phyloP scores from a whole-genome alignment of 139 green algal genomes.

The Chlorella sp. region DNA sequence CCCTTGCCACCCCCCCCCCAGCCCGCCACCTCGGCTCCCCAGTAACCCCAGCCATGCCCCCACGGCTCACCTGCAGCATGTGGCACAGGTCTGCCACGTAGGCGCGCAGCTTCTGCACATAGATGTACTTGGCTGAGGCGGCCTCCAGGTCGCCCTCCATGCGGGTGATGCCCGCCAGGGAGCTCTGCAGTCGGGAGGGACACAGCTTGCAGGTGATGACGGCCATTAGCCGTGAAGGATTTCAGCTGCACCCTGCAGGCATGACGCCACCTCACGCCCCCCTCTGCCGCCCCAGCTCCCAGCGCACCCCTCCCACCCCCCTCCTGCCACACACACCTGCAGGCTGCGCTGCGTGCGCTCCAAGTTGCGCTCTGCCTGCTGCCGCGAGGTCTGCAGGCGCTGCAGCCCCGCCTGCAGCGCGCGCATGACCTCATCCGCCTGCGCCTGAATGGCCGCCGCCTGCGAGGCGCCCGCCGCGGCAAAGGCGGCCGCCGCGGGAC shows the following conservation, averaged over 20 bases:
- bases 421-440: slow-evolving; percentile 56
- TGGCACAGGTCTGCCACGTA: slow-evolving; percentile 91
- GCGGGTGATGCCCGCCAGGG: slow-evolving; percentile 25
- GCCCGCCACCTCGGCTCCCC: too few species aligned
- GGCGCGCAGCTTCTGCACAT: slow-evolving; percentile 74
- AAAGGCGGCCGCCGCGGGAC: background rate
- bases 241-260: too few species aligned
- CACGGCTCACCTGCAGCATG: slow-evolving; percentile 70
- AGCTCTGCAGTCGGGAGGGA: background rate
- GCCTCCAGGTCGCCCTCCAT: slow-evolving; percentile 55
- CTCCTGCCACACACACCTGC: slow-evolving; percentile 1
- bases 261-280: too few species aligned
- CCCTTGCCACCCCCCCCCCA: too few species aligned
- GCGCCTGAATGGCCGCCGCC: slow-evolving; percentile 36
- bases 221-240: too few species aligned
- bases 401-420: slow-evolving; percentile 60
- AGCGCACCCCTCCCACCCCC: background rate
- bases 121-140: slow-evolving; percentile 64
- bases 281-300: too few species aligned
- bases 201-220: too few species aligned
- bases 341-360: slow-evolving; percentile 42
- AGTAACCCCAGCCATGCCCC: too few species aligned
- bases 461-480: slow-evolving; percentile 40
- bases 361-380: slow-evolving; percentile 54
- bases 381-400: slow-evolving; percentile 49